phyloP scores from a whole-genome alignment of 2,329 filamentous ascomycete genomes.

The Trichoderma semiorbis region DNA sequence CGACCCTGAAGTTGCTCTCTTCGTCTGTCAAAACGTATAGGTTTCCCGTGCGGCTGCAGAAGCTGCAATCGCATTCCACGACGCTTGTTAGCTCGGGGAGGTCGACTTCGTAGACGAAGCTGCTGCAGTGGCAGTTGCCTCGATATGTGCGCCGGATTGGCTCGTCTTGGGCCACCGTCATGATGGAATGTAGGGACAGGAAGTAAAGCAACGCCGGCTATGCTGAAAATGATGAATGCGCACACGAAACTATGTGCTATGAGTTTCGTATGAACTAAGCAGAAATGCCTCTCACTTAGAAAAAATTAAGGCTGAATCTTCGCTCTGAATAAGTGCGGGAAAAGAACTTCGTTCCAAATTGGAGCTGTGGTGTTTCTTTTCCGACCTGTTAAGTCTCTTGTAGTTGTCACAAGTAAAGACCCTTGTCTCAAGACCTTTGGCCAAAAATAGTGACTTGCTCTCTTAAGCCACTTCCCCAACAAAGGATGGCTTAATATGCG shows the following conservation, averaged over 20 bases:
- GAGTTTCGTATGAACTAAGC: neutral
- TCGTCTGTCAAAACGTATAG: conserved; percentile 33
- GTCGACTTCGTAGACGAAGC: conserved; percentile 49
- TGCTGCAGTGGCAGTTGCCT: conserved; percentile 58
- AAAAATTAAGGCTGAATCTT: neutral
- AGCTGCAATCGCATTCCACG: conserved; percentile 63
- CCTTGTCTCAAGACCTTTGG: neutral
- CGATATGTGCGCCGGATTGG: conserved; percentile 41
- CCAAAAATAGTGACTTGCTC: neutral
- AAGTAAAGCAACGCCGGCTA: neutral
- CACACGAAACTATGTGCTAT: neutral
- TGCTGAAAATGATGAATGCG: neutral
- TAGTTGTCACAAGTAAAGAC: neutral
- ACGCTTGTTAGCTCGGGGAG: conserved; percentile 56
- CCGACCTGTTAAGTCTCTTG: neutral
- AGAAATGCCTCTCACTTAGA: neutral
- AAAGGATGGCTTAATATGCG: neutral
- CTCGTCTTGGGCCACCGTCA: neutral
- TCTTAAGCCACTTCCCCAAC: neutral
- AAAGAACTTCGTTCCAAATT: neutral
- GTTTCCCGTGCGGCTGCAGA: conserved; percentile 52
- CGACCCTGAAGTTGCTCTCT: conserved; percentile 35
- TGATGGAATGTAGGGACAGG: neutral
- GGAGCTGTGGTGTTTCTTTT: neutral
- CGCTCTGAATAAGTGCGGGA: neutral